Evolutionary conservation across 2,329 filamentous ascomycete genomes (phyloP).

Genomic region (Neopestalotiopsis clavispora): DNA sequence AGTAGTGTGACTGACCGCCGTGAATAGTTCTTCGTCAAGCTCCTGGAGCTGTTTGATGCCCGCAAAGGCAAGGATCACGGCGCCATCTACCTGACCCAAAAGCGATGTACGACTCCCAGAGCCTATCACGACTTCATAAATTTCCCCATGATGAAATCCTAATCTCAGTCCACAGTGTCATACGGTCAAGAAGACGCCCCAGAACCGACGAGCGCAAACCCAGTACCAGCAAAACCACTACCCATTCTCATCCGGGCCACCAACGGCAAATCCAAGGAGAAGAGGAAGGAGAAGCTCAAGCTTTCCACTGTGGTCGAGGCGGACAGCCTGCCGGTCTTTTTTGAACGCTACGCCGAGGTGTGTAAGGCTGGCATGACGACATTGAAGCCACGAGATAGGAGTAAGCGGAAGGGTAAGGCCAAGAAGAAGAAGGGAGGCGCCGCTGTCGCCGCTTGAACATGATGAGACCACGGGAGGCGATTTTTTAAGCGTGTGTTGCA

Average conservation of each 20-base stretch:
- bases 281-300: slow-evolving; percentile 69
- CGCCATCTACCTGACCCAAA: slow-evolving; percentile 76
- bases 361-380: slow-evolving; percentile 89
- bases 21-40: slow-evolving; percentile 72
- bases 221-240: slow-evolving; percentile 64
- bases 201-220: slow-evolving; percentile 49
- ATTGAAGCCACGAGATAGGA: slow-evolving; percentile 91
- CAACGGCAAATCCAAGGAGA: slow-evolving; percentile 72
- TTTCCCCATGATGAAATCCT: not conserved
- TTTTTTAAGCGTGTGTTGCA: no score
- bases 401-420: slow-evolving; percentile 81
- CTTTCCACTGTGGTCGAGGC: slow-evolving; percentile 83
- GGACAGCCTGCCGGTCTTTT: slow-evolving; percentile 80
- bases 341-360: slow-evolving; percentile 82
- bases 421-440: slow-evolving; percentile 72
- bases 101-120: slow-evolving; percentile 61
- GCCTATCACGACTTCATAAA: not conserved
- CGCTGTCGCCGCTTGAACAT: slow-evolving; percentile 32
- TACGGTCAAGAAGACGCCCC: slow-evolving; percentile 46
- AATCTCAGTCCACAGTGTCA: slow-evolving; percentile 41
- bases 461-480: slow-evolving; percentile 22
- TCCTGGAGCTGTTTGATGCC: slow-evolving; percentile 70
- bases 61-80: slow-evolving; percentile 74
- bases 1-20: not conserved
- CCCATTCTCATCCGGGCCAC: slow-evolving; percentile 84